These are phyloP conservation scores for Yamadazyma friedrichii DNA, from an alignment of 1,139 yeast species.

Conservation along the genomic window DNA sequence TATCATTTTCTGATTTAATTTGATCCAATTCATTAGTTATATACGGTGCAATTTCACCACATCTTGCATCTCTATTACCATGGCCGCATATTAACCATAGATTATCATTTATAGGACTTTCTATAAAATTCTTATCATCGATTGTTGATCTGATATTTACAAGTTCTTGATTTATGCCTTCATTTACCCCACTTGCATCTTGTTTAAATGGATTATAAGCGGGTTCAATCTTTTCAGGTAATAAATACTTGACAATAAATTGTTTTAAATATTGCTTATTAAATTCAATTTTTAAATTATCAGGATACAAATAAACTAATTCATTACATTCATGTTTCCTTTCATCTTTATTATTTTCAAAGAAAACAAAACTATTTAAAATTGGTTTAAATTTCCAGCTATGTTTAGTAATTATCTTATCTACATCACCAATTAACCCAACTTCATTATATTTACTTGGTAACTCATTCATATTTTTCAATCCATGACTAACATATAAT, in stretches of 20 bases:
- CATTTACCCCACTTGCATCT: background rate
- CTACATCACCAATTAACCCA: slow-evolving; percentile 3
- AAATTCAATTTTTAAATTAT: slow-evolving; percentile 40
- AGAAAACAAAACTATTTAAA: slow-evolving; percentile 45
- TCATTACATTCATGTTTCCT: slow-evolving; percentile 16
- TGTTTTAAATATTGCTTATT: slow-evolving; percentile 27
- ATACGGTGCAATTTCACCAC: slow-evolving; percentile 65
- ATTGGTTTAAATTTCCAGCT: slow-evolving; percentile 46
- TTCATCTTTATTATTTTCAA: slow-evolving; percentile 15
- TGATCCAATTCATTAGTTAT: slow-evolving; percentile 46
- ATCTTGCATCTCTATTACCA: slow-evolving; percentile 57
- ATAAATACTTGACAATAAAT: slow-evolving; percentile 44
- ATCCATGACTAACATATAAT: slow-evolving; percentile 46
- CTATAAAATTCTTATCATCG: slow-evolving; percentile 16
- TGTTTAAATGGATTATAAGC: slow-evolving; percentile 34
- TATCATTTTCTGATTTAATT: slow-evolving; percentile 3
- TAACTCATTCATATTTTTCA: slow-evolving; percentile 39
- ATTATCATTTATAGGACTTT: slow-evolving; percentile 20
- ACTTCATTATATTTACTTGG: slow-evolving; percentile 38
- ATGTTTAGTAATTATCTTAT: background rate
- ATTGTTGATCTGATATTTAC: no score
- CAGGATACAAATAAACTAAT: slow-evolving; percentile 54
- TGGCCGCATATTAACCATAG: slow-evolving; percentile 67
- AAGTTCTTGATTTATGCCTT: background rate
- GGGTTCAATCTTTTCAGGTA: slow-evolving; percentile 23